These are phyloP conservation scores for Starmerella sirachaensis DNA, from an alignment of 805 yeast genomes.

Conservation along the genomic window DNA sequence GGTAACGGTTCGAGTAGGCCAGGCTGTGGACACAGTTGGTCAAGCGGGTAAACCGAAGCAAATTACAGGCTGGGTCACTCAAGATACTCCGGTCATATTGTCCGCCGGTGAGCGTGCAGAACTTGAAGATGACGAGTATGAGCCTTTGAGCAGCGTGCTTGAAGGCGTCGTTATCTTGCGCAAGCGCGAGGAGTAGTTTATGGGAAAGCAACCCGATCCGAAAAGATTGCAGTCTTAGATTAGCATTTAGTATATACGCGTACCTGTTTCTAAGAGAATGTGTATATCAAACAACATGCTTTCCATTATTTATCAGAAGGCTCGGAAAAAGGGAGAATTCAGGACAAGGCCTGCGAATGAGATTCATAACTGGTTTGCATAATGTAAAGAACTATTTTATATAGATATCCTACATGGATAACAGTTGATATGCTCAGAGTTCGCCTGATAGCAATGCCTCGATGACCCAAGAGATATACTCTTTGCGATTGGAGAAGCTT, in stretches of 20 bases:
- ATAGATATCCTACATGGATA: no score
- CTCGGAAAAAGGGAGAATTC: no score
- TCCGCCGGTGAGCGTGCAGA: conserved; percentile 96
- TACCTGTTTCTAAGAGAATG: no score
- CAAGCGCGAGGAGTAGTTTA: conserved; percentile 34
- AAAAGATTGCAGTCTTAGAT: no score
- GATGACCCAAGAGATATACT: conserved; percentile 31
- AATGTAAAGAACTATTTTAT: no score
- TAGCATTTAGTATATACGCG: no score
- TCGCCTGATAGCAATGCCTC: conserved; percentile 34
- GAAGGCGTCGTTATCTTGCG: conserved; percentile 90
- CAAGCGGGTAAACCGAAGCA: conserved; percentile 99
- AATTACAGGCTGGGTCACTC: conserved; percentile 99
- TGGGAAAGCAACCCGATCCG: no score
- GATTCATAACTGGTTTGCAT: no score
- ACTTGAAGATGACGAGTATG: conserved; percentile 85
- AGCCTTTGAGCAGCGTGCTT: conserved; percentile 63
- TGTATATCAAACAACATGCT: no score
- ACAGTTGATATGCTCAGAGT: conserved; percentile 22
- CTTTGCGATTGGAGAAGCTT: conserved; percentile 27
- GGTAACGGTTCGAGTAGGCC: conserved; percentile 96
- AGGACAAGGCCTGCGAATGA: no score
- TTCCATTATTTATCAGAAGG: no score
- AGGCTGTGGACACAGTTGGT: conserved; percentile 96
- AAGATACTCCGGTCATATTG: conserved; percentile 88